Evolutionary conservation across 495 filamentous ascomycete species (phyloP), one percentile per base, ranked within the genome.

Genomic region (Peziza echinospora): DNA sequence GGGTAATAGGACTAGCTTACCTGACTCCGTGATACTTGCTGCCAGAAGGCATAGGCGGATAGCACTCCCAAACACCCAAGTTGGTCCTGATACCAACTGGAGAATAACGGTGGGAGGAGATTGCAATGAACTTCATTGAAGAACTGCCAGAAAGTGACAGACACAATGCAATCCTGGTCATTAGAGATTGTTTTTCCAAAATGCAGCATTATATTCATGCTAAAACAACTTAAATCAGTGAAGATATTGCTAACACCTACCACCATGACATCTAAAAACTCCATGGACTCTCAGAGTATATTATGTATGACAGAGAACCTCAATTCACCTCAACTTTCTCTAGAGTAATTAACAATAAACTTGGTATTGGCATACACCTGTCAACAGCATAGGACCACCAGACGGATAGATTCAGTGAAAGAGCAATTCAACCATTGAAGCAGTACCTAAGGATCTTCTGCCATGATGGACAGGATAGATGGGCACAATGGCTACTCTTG

Each of bases 361-460:
- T 34, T 9, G 28, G 16, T 2, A 34, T 34, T 0, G 9, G 16
- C 2, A 9, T 34, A 9, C 28, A 16, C 1, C 16, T 34, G 16
- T 34, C 28, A 9, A 34, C 28, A 1, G 28, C 28, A 9, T 2
- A 34, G 9, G 9, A 34, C 21, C 8, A 21, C 9, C 39, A 53
- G 19, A 37, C 51, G 3, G 41, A 52, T 17, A 21, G 46, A 30
- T 43, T 53, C 11, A 22, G 47, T 2, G 24, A 42, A 25, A 22
- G 34, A 34, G 28, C 28, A 34, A 34, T 34, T 34, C 28, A 34
- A 16, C 9, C 28, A 1, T 16, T 34, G 0, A 34, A 34, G 28
- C 28, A 34, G 16, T 34, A 34, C 28, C 28, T 34, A 9, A 1
- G 28, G 0, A 34, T 34, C 0, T 34, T 34, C 28, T 34, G 28